Evolutionary conservation across 257 asterid genomes (phyloP), one percentile per base, ranked within the genome.

Genomic region (Gardenia jasminoides): DNA sequence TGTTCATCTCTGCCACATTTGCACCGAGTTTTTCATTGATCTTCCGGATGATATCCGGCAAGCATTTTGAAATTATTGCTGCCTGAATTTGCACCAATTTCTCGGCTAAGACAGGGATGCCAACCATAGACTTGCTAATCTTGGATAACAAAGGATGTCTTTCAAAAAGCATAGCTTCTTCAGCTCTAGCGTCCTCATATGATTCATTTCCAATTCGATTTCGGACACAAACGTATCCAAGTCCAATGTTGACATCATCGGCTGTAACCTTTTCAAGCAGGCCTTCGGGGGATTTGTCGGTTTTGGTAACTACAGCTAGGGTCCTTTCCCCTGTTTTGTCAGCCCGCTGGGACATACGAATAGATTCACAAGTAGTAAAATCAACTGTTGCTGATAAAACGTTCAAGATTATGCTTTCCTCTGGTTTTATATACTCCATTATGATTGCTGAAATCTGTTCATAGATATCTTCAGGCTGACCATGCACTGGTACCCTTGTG

Each of bases 401-500:
- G 44, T 80, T 80, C 44, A 80, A 24, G 17, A 74, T 74, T 0
- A 80, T 80, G 20, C 82, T 80, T 41, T 77, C 79, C 4, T 80
- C 82, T 0, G 79, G 79, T 28, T 20, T 80, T 3, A 80, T 73
- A 3, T 80, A 80, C 11, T 73, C 79, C 82, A 80, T 73, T 0
- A 73, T 80, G 0, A 74, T 80, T 1, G 26, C 72, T 24, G 68
- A 80, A 0, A 80, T 68, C 76, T 80, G 83, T 56, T 80, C 83
- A 56, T 80, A 80, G 10, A 80, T 80, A 58, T 80, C 47, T 6
- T 75, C 76, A 15, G 83, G 83, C 72, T 80, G 83, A 0, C 80
- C 83, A 9, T 75, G 83, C 7, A 80, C 83, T 3, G 83, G 76
- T 26, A 80, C 83, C n/a, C 83, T 54, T 0, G 83, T 80, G 15